Percentiles rank a stretch among this genome's conserved stretches.
These are phyloP conservation scores for Trichocladium uniseriatum DNA, from an alignment of 495 filamentous ascomycete species.

Conservation along the genomic window DNA sequence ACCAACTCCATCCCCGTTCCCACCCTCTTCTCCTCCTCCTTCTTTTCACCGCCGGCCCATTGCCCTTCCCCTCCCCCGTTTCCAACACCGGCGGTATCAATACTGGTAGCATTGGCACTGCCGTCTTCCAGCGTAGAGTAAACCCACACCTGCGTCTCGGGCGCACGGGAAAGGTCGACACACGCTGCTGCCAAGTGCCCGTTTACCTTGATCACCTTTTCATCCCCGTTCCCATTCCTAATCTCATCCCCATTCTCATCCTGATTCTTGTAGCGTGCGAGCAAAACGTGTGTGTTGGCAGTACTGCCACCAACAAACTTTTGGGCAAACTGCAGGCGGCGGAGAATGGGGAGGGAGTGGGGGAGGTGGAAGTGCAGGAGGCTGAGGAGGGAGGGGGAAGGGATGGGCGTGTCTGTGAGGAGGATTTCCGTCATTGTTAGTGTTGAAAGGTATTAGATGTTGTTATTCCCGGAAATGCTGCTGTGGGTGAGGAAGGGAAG, in stretches of 20 bases:
- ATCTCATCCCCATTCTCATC: constrained; percentile 3
- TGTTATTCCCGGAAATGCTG: neutral
- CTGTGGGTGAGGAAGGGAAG: neutral
- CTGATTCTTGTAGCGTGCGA: constrained; percentile 21
- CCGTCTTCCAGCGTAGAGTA: constrained; percentile 46
- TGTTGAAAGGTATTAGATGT: neutral
- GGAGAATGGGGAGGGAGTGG: constrained; percentile 46
- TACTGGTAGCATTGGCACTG: too few species aligned
- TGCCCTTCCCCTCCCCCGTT: neutral
- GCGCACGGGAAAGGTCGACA: constrained; percentile 46
- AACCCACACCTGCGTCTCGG: constrained; percentile 53
- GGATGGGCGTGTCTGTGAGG: constrained; percentile 3
- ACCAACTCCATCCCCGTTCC: neutral
- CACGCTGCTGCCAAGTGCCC: constrained; percentile 42
- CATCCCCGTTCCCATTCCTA: too few species aligned
- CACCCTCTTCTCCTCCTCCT: neutral
- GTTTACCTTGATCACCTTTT: neutral
- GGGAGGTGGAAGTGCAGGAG: constrained; percentile 44
- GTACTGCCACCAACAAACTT: constrained; percentile 29
- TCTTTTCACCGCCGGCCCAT: neutral
- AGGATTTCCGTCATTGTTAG: neutral
- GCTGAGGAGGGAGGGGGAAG: constrained; percentile 35
- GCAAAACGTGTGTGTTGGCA: constrained; percentile 30
- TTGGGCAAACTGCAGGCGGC: constrained; percentile 48
- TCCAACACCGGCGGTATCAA: too few species aligned